Percentiles rank a stretch among this genome's conserved stretches.
phyloP scores from a whole-genome alignment of 129 eudicot genomes.

The Apium graveolens region DNA sequence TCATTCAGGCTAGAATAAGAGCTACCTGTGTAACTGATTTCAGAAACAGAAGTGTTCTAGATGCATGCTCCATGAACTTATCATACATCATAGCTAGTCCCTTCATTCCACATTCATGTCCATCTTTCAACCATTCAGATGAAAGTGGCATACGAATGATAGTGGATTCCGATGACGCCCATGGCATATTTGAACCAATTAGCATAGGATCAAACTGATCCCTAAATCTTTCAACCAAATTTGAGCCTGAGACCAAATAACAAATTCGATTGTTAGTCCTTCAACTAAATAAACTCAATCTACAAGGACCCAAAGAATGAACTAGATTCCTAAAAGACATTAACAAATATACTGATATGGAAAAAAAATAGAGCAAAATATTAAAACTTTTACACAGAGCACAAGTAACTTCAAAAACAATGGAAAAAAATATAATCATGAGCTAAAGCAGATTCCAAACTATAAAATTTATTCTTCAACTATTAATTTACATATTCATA shows the following conservation, averaged over 20 bases:
- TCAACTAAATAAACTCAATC: slow-evolving; percentile 8
- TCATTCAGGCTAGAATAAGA: not conserved
- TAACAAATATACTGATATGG: not conserved
- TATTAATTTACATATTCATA: not conserved
- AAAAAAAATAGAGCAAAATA: not conserved
- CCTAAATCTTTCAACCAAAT: slow-evolving; percentile 68
- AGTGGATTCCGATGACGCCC: slow-evolving; percentile 60
- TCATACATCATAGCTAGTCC: slow-evolving; percentile 46
- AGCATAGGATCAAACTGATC: slow-evolving; percentile 93
- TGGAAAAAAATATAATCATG: not conserved
- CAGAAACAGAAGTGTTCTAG: slow-evolving; percentile 62
- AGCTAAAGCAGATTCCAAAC: not conserved
- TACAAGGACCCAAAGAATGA: not conserved
- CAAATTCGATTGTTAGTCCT: slow-evolving; percentile 1
- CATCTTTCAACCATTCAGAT: slow-evolving; percentile 52
- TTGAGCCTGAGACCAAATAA: slow-evolving; percentile 50
- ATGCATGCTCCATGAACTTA: slow-evolving; percentile 72
- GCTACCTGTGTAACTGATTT: slow-evolving; percentile 92
- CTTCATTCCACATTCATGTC: slow-evolving; percentile 38
- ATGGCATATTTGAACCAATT: slow-evolving; percentile 59
- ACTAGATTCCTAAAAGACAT: not conserved
- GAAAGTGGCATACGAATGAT: slow-evolving; percentile 92
- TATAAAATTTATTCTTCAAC: not conserved
- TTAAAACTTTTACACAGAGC: not conserved
- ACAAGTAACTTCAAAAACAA: not conserved